Conservation (phyloP, 2,329 filamentous ascomycete species). For the Cladophialophora chaetospira region DNA sequence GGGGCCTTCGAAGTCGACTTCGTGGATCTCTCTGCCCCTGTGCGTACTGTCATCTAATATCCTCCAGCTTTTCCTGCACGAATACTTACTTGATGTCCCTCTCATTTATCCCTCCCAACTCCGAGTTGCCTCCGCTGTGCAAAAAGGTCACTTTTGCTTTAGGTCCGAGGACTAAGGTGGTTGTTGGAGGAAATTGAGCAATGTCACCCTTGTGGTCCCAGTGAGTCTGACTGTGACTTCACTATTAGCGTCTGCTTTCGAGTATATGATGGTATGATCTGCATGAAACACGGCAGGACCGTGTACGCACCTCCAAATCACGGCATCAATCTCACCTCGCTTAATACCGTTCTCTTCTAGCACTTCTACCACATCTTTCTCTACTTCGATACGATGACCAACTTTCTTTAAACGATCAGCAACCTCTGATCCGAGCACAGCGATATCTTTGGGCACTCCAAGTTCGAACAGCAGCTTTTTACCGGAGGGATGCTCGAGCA, state of each 20-base stretch:
- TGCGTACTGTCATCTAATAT: too few relatives aligned
- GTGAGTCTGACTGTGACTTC: neutral
- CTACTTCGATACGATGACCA: neutral
- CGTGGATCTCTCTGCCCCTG: neutral
- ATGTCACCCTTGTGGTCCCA: neutral
- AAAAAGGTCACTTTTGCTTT: neutral
- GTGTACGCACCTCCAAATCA: neutral
- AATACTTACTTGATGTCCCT: too few relatives aligned
- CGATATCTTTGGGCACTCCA: neutral
- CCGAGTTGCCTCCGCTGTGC: neutral
- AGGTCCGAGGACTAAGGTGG: neutral
- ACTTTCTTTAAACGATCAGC: neutral
- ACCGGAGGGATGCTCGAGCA: slow-evolving; percentile 1
- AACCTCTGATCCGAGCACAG: neutral
- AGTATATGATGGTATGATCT: too few relatives aligned
- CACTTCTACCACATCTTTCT: neutral
- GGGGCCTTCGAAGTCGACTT: neutral
- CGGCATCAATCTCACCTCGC: neutral
- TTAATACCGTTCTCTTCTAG: neutral
- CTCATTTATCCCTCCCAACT: neutral
- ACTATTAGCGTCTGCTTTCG: neutral
- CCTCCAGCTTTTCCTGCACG: too few relatives aligned
- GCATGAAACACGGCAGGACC: too few relatives aligned
- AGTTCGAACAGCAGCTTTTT: slow-evolving; percentile 4
- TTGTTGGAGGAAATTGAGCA: neutral